These are phyloP conservation scores for Lentinus polychrous DNA, from an alignment of 1,284 basidiomycete genomes.

Conservation along the genomic window DNA sequence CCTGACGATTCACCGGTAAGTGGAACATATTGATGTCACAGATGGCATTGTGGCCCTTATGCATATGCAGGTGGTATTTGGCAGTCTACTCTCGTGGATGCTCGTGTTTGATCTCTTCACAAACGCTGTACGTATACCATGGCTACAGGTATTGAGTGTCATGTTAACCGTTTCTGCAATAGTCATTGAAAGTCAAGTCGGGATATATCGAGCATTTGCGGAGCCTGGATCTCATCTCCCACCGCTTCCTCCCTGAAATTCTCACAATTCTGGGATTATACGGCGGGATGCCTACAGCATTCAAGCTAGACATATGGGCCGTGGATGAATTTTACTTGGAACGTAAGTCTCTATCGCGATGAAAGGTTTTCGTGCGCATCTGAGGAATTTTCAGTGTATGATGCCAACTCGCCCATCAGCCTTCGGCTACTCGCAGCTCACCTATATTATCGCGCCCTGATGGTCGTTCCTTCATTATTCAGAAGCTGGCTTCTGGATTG, in stretches of 20 bases:
- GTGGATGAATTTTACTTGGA: constrained; percentile 85
- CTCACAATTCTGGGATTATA: constrained; percentile 66
- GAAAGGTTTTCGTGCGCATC: neutral
- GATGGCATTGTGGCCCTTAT: neutral
- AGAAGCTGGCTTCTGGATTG: constrained; percentile 83
- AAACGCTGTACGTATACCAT: constrained; percentile 58
- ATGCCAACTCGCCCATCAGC: constrained; percentile 48
- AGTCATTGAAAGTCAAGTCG: constrained; percentile 79
- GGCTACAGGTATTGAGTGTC: neutral
- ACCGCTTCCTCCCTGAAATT: constrained; percentile 69
- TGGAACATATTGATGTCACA: neutral
- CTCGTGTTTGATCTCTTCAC: constrained; percentile 82
- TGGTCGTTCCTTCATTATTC: constrained; percentile 77
- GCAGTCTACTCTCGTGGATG: constrained; percentile 87
- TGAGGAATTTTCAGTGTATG: constrained; percentile 43
- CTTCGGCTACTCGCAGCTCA: constrained; percentile 78
- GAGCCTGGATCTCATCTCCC: constrained; percentile 55
- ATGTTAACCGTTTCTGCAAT: constrained; percentile 10
- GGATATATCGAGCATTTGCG: constrained; percentile 85
- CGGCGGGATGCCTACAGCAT: constrained; percentile 48
- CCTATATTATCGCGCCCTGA: constrained; percentile 81
- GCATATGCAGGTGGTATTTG: constrained; percentile 39
- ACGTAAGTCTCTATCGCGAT: constrained; percentile 42
- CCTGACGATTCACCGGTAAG: constrained; percentile 24
- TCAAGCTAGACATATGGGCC: constrained; percentile 78